phyloP scores from a whole-genome alignment of 768 basidiomycete genomes.

The Leccinum olivaceopallidum region DNA sequence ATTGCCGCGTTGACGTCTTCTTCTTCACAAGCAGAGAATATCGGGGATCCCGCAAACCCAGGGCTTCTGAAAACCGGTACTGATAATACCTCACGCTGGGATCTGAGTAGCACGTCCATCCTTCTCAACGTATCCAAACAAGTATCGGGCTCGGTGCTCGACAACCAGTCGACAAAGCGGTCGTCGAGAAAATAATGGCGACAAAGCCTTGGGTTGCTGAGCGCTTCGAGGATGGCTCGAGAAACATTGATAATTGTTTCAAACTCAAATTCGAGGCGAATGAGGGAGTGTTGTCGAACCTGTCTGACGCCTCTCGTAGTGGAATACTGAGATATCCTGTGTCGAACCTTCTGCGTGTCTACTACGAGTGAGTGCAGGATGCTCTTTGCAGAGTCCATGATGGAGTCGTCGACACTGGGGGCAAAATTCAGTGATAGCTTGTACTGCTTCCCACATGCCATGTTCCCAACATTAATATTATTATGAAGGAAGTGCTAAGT shows the following conservation, averaged over 20 bases:
- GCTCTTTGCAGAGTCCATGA: constrained; percentile 12
- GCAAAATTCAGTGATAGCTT: too few relatives aligned
- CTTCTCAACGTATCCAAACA: constrained; percentile 5
- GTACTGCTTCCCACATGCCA: too few relatives aligned
- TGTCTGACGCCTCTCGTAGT: not conserved
- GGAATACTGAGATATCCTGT: not conserved
- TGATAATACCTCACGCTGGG: not conserved
- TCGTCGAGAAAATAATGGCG: constrained; percentile 7
- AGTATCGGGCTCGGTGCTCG: not conserved
- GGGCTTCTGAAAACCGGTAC: not conserved
- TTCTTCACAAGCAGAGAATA: not conserved
- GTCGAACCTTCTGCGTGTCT: not conserved
- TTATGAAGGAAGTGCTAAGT: too few relatives aligned
- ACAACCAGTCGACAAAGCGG: constrained; percentile 10
- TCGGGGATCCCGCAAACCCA: not conserved
- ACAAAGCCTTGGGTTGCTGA: not conserved
- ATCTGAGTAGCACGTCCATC: constrained; percentile 1
- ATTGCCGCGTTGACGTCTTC: not conserved
- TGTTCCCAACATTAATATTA: too few relatives aligned
- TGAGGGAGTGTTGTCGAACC: constrained; percentile 8
- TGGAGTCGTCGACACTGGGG: not conserved
- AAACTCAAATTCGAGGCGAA: constrained; percentile 6
- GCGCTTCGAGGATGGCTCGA: constrained; percentile 4
- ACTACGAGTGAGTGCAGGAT: not conserved
- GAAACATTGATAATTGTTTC: constrained; percentile 9